These are phyloP conservation scores for Aspergillus cristatus DNA, from an alignment of 495 filamentous ascomycete genomes.

Conservation along the genomic window DNA sequence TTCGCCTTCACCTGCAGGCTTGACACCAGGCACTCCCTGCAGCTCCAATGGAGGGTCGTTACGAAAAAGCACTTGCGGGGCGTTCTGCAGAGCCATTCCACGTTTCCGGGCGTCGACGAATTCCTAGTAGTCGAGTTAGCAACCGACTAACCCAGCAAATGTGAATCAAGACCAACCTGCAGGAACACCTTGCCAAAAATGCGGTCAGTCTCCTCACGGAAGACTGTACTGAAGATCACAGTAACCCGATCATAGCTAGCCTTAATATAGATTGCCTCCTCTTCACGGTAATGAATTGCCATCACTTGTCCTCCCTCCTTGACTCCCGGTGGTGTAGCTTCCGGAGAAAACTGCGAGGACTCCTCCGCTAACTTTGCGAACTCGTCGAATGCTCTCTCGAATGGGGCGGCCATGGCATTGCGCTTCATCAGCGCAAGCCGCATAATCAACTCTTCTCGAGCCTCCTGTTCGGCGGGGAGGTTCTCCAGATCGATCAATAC, in stretches of 20 bases:
- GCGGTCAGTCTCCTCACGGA: constrained; percentile 92
- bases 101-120: constrained; percentile 93
- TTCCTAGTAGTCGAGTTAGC: constrained; percentile 44
- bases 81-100: constrained; percentile 79
- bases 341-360: constrained; percentile 80
- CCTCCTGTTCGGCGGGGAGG: constrained; percentile 72
- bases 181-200: constrained; percentile 95
- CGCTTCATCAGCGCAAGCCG: constrained; percentile 85
- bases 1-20: constrained; percentile 60
- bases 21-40: constrained; percentile 73
- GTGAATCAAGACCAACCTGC: constrained; percentile 35
- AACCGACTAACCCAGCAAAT: constrained; percentile 1
- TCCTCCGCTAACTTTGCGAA: constrained; percentile 77
- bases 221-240: constrained; percentile 97
- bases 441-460: constrained; percentile 71
- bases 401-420: constrained; percentile 96
- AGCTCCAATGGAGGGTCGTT: constrained; percentile 92
- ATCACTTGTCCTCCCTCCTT: constrained; percentile 85
- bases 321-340: constrained; percentile 83
- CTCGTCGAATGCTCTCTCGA: constrained; percentile 92
- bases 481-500: constrained; percentile 79
- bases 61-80: constrained; percentile 93
- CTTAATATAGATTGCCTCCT: constrained; percentile 99
- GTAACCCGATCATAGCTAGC: constrained; percentile 94
- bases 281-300: constrained; percentile 95